phyloP scores from a whole-genome alignment of 1,284 basidiomycete genomes.

The Fistulinella cinereoalba region DNA sequence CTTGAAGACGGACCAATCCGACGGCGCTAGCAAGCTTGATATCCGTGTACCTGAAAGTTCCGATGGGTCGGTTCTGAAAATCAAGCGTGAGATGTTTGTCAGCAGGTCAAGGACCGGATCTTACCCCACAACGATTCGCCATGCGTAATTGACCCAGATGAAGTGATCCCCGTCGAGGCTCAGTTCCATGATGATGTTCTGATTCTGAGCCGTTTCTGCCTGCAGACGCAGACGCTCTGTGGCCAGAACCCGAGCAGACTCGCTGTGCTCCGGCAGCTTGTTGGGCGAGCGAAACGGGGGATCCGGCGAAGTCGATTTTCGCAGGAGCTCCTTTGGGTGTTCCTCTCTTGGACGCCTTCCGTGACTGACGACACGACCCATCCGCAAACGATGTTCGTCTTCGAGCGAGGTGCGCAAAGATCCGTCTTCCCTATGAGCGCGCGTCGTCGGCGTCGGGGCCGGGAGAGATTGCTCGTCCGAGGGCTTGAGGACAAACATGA shows the following conservation, averaged over 20 bases:
- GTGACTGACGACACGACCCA: slow-evolving; percentile 49
- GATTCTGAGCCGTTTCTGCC: slow-evolving; percentile 90
- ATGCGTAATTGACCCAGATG: slow-evolving; percentile 93
- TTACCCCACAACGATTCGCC: slow-evolving; percentile 91
- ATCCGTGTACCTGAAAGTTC: slow-evolving; percentile 80
- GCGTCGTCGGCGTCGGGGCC: slow-evolving; percentile 42
- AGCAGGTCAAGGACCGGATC: slow-evolving; percentile 27
- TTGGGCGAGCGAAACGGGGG: slow-evolving; percentile 35
- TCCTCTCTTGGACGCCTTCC: slow-evolving; percentile 59
- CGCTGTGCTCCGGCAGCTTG: slow-evolving; percentile 53
- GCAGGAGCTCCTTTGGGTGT: slow-evolving; percentile 45
- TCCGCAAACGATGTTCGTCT: slow-evolving; percentile 54
- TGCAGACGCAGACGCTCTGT: slow-evolving; percentile 82
- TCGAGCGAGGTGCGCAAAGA: slow-evolving; percentile 50
- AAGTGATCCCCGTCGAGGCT: slow-evolving; percentile 91
- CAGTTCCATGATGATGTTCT: slow-evolving; percentile 95
- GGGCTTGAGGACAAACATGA: slow-evolving; percentile 87
- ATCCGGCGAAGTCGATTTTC: slow-evolving; percentile 36
- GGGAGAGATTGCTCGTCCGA: slow-evolving; percentile 54
- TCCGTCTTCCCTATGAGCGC: slow-evolving; percentile 45
- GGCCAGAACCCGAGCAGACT: slow-evolving; percentile 74
- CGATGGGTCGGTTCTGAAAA: slow-evolving; percentile 75
- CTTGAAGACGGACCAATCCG: slow-evolving; percentile 84
- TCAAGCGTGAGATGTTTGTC: slow-evolving; percentile 10
- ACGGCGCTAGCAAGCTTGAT: slow-evolving; percentile 77